Percentiles rank a stretch among this genome's conserved stretches.
Evolutionary conservation across 441 rosid species (phyloP).

Genomic region (Lagerstroemia fauriei): DNA sequence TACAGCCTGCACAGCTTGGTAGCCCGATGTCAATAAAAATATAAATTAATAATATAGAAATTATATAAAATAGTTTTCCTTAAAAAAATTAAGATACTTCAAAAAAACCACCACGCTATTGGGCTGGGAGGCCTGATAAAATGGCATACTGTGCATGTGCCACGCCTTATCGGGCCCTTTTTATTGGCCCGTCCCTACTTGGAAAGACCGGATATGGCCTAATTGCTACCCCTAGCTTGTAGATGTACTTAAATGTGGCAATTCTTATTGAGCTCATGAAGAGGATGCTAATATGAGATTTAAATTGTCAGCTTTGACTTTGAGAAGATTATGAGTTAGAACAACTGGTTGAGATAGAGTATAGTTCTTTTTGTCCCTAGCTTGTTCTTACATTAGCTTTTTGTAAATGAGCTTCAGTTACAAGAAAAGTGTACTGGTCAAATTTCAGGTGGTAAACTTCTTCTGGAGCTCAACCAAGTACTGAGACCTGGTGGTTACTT

Average conservation of each 20-base stretch:
- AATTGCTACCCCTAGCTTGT: too few relatives aligned
- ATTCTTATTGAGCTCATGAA: not conserved
- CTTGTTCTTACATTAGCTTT: not conserved
- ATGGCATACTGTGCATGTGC: too few relatives aligned
- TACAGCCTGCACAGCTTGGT: too few relatives aligned
- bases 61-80: too few relatives aligned
- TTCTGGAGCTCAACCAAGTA: slow-evolving; percentile 31
- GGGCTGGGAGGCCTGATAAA: too few relatives aligned
- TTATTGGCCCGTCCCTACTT: too few relatives aligned
- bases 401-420: not conserved
- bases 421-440: not conserved
- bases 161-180: too few relatives aligned
- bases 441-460: slow-evolving; percentile 30
- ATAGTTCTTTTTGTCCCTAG: not conserved
- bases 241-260: not conserved
- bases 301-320: not conserved
- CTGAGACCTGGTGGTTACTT: slow-evolving; percentile 32
- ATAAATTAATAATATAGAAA: too few relatives aligned
- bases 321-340: not conserved
- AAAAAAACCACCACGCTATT: too few relatives aligned
- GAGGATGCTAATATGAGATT: not conserved
- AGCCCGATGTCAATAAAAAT: too few relatives aligned
- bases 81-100: too few relatives aligned
- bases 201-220: too few relatives aligned
- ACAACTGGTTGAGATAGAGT: not conserved